These are phyloP conservation scores for Aspergillus haitiensis DNA, from an alignment of 495 filamentous ascomycete genomes.

Conservation along the genomic window DNA sequence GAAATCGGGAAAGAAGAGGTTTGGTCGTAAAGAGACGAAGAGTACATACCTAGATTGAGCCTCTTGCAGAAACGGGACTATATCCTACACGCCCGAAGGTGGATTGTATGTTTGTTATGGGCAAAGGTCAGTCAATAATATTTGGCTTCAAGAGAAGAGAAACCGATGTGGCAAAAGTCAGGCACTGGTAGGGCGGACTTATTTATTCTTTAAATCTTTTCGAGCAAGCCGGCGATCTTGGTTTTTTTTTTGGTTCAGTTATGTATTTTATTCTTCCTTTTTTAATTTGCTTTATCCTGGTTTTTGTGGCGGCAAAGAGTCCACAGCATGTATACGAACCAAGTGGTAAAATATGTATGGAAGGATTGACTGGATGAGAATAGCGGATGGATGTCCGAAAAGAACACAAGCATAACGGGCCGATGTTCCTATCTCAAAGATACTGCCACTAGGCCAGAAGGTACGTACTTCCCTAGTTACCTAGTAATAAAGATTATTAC, in stretches of 20 bases:
- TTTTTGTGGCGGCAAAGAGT: too few species aligned
- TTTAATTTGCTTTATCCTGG: too few species aligned
- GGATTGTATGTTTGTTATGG: too few species aligned
- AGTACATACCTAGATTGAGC: neutral
- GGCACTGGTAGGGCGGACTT: neutral
- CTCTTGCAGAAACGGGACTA: neutral
- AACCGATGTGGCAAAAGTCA: conserved; percentile 1
- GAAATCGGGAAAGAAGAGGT: neutral
- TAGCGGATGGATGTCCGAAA: conserved; percentile 4
- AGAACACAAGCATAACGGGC: conserved; percentile 13
- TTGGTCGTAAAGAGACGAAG: too few species aligned
- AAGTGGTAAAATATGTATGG: conserved; percentile 1
- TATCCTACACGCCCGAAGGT: too few species aligned
- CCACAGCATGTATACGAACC: neutral
- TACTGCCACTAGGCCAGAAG: neutral
- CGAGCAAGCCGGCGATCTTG: neutral
- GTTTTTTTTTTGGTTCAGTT: neutral
- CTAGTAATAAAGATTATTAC: too few species aligned
- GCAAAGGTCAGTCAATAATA: too few species aligned
- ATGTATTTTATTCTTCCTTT: too few species aligned
- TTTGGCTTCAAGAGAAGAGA: too few species aligned
- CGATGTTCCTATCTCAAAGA: conserved; percentile 9
- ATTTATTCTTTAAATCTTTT: too few species aligned
- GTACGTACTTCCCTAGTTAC: neutral
- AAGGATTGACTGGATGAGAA: conserved; percentile 1